Conservation (phyloP, 1,284 basidiomycete species). For the Irpex sp. region DNA sequence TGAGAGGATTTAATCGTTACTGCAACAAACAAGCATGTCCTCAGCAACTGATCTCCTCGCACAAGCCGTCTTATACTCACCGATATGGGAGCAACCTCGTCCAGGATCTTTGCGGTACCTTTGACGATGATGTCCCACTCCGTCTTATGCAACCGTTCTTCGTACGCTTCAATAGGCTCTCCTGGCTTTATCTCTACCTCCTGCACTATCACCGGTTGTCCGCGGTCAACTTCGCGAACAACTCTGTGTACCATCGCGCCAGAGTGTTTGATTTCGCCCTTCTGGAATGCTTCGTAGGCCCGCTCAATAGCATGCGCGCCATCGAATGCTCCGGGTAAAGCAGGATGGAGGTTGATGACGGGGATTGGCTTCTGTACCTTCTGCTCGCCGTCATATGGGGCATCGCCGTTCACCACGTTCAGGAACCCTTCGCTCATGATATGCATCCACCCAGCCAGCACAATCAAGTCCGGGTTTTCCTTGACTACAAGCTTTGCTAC, state of each 20-base stretch:
- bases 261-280: constrained; percentile 72
- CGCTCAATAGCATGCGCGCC: constrained; percentile 89
- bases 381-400: constrained; percentile 29
- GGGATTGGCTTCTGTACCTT: constrained; percentile 51
- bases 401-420: constrained; percentile 45
- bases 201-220: constrained; percentile 81
- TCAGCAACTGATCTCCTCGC: background rate
- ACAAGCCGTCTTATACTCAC: background rate
- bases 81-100: constrained; percentile 27
- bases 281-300: constrained; percentile 86
- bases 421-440: constrained; percentile 64
- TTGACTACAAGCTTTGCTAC: constrained; percentile 72
- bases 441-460: constrained; percentile 98
- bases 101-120: constrained; percentile 68
- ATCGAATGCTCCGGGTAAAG: constrained; percentile 92
- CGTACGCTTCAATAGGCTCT: constrained; percentile 75
- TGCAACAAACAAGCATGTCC: background rate
- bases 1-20: too few relatives aligned
- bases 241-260: constrained; percentile 97
- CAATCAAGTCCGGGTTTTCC: constrained; percentile 78
- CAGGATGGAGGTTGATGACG: constrained; percentile 97
- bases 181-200: constrained; percentile 74
- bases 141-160: constrained; percentile 74
- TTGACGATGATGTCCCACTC: constrained; percentile 95
- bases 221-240: constrained; percentile 90